Conservation (phyloP, 768 basidiomycete genomes). For the Tricholoma hemisulphureum region DNA sequence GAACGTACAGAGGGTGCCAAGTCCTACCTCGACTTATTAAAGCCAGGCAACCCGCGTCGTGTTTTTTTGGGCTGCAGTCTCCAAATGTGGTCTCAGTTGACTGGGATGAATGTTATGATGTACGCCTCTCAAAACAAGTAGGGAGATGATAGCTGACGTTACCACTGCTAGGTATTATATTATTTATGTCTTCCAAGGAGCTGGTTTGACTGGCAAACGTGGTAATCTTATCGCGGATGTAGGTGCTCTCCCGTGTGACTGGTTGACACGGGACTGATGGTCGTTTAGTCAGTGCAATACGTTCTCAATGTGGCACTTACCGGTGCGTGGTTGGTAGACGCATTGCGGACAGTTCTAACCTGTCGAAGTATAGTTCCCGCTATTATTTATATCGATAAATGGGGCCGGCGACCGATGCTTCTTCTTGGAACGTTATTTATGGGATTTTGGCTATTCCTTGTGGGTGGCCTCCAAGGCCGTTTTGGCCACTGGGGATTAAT, state of each 20-base stretch:
- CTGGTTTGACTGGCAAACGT: conserved; percentile 73
- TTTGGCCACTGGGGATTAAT: conserved; percentile 63
- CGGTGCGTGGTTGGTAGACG: conserved; percentile 40
- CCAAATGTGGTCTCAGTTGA: conserved; percentile 80
- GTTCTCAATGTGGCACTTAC: conserved; percentile 49
- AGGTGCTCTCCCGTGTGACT: conserved; percentile 11
- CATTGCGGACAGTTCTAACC: conserved; percentile 23
- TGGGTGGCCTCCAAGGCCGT: conserved; percentile 69
- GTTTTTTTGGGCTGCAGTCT: conserved; percentile 67
- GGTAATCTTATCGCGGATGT: conserved; percentile 69
- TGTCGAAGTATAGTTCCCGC: conserved; percentile 38
- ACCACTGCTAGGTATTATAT: conserved; percentile 49
- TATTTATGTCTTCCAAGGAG: conserved; percentile 73
- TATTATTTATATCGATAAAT: conserved; percentile 68
- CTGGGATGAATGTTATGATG: conserved; percentile 85
- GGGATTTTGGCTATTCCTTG: conserved; percentile 77
- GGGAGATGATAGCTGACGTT: background rate
- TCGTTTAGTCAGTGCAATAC: conserved; percentile 60
- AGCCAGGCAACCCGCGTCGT: conserved; percentile 64
- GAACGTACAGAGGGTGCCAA: conserved; percentile 73
- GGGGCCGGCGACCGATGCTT: conserved; percentile 78
- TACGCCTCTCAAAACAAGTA: conserved; percentile 22
- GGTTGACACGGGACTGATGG: background rate
- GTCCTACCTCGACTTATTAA: conserved; percentile 64
- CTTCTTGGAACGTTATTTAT: conserved; percentile 62